These are phyloP conservation scores for Saccharomycopsis schoenii DNA, from an alignment of 805 yeast species.

Conservation along the genomic window DNA sequence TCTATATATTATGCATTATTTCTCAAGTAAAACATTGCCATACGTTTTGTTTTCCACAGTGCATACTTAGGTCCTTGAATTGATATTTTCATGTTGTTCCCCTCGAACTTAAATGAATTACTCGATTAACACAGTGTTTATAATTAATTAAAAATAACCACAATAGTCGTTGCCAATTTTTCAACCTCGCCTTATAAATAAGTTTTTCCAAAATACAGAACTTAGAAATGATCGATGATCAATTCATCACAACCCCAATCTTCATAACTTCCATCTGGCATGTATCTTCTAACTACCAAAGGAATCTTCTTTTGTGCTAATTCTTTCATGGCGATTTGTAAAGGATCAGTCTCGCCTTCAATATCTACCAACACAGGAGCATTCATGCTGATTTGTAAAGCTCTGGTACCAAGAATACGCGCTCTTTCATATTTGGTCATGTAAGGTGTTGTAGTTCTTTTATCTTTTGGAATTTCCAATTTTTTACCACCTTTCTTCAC, in stretches of 20 bases:
- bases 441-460: constrained; percentile 93
- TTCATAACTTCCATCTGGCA: constrained; percentile 95
- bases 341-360: constrained; percentile 98
- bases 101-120: too few species aligned
- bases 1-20: too few species aligned
- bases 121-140: too few species aligned
- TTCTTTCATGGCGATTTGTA: constrained; percentile 96
- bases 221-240: constrained; percentile 52
- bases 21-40: too few species aligned
- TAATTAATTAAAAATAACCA: too few species aligned
- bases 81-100: too few species aligned
- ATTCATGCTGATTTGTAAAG: constrained; percentile 93
- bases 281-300: constrained; percentile 85
- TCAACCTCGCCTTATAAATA: background rate
- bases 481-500: constrained; percentile 58
- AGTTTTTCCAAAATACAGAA: background rate
- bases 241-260: constrained; percentile 99
- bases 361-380: constrained; percentile 97
- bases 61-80: too few species aligned
- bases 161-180: too few species aligned
- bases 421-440: constrained; percentile 99
- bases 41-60: too few species aligned
- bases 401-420: constrained; percentile 93
- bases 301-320: constrained; percentile 92
- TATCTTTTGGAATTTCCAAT: constrained; percentile 79